Evolutionary conservation across 2,329 filamentous ascomycete genomes (phyloP).

Genomic region (Hysterium pulicare): DNA sequence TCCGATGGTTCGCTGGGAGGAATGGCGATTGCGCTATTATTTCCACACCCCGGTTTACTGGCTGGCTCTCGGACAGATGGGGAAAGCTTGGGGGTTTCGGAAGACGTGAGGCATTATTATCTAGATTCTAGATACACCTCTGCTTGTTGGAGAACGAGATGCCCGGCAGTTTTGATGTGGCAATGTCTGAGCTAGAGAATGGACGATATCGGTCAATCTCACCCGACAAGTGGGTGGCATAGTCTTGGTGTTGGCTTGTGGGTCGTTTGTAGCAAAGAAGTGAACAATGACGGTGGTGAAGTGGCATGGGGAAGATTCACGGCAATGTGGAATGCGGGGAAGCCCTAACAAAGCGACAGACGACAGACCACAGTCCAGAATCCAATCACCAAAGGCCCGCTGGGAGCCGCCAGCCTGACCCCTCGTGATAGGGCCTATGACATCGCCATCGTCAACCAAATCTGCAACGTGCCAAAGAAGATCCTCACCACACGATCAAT

Average conservation of each 20-base stretch:
- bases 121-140: neutral
- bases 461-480: no score
- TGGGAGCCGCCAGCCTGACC: no score
- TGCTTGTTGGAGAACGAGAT: no score
- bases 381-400: no score
- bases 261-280: neutral
- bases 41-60: neutral
- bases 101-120: neutral
- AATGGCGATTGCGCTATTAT: constrained; percentile 5
- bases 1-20: neutral
- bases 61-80: constrained; percentile 1
- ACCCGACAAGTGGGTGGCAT: neutral
- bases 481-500: no score
- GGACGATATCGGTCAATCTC: neutral
- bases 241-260: no score
- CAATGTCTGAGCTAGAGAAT: neutral
- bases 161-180: neutral
- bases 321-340: neutral
- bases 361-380: no score
- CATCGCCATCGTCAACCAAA: no score
- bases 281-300: neutral
- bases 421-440: no score
- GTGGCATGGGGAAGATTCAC: neutral
- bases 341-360: neutral
- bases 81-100: neutral